Conservation (phyloP, 805 yeast species). For the Lipomyces mesembrius region DNA sequence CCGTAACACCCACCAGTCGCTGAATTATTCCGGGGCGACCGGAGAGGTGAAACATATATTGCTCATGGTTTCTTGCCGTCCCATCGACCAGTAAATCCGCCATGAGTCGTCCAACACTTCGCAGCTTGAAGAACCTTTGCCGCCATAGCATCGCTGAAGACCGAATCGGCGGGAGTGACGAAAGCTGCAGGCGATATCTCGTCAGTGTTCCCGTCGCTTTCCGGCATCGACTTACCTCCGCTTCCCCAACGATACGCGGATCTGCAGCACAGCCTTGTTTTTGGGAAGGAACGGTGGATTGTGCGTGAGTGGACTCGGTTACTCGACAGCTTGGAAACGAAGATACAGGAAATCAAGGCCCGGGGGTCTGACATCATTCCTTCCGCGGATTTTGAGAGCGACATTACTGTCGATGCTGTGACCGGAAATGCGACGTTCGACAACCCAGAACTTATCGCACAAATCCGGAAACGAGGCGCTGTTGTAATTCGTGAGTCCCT, state of each 20-base stretch:
- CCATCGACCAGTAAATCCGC: neutral
- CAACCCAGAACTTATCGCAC: constrained; percentile 5
- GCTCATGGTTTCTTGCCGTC: neutral
- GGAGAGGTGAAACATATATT: neutral
- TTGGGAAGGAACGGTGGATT: constrained; percentile 14
- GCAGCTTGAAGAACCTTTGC: neutral
- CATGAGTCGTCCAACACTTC: neutral
- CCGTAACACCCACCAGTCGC: neutral
- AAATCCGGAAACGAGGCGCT: constrained; percentile 42
- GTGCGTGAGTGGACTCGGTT: constrained; percentile 21
- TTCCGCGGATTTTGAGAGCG: constrained; percentile 13
- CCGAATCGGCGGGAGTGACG: neutral
- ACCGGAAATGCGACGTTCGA: constrained; percentile 3
- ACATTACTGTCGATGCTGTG: constrained; percentile 9
- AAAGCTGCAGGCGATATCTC: constrained; percentile 24
- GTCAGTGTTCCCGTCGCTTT: constrained; percentile 25
- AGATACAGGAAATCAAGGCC: constrained; percentile 10
- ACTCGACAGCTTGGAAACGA: constrained; percentile 8
- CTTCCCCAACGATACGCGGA: constrained; percentile 20
- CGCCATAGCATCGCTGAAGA: neutral
- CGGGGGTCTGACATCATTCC: constrained; percentile 18
- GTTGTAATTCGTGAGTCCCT: constrained; percentile 45
- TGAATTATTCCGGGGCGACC: neutral
- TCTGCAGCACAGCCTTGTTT: constrained; percentile 11
- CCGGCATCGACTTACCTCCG: constrained; percentile 14